Evolutionary conservation across 139 green algal species (phyloP), one percentile per base, ranked within the genome.

Genomic region (Micromonas commoda): DNA sequence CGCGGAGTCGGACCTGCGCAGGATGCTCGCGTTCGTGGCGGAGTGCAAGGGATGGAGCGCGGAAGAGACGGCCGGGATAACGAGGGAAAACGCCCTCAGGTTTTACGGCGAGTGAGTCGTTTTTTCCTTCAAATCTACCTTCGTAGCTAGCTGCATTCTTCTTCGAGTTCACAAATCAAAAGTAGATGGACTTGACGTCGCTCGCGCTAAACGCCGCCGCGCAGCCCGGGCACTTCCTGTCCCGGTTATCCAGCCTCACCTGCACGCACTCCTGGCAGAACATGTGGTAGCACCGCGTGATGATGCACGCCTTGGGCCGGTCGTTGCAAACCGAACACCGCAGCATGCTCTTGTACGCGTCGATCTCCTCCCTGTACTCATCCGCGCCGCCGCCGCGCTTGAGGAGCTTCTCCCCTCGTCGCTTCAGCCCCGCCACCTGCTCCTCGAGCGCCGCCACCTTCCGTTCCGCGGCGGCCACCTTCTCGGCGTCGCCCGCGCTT

Each of bases 1-100:
- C 34, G 76, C 82, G 29, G 77, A 85, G 4, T 21, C 29, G 16
- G 80, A 71, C 29, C 60, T 87, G 60, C 32, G 39, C 6, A 72
- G 54, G 19, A 79, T 84, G 60, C 35, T 80, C n/a, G 33, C 33
- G 34, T 61, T 73, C 26, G 51, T 66, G 33, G 74, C 74, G 24
- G 61, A 73, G 26, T 60, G 21, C 1, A 80, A 78, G 45, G 74
- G 57, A n/a, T 72, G 74, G 57, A 65, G 26, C 20, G 60, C 34
- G 60, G 37, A 72, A 33, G 74, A 80, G 21, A 34, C 60, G 1
- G 74, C 74, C 23, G 13, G 60, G n/a, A 26, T 51, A n/a, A 80
- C 74, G 39, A 28, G 33, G 19, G 60, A 64, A 29, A 80, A 80
- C 61, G 74, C 74, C 60, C 23, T 53, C 34, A 24, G 60, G 9